These are phyloP conservation scores for Claviceps sp. DNA, from an alignment of 2,329 filamentous ascomycete species.

Conservation along the genomic window DNA sequence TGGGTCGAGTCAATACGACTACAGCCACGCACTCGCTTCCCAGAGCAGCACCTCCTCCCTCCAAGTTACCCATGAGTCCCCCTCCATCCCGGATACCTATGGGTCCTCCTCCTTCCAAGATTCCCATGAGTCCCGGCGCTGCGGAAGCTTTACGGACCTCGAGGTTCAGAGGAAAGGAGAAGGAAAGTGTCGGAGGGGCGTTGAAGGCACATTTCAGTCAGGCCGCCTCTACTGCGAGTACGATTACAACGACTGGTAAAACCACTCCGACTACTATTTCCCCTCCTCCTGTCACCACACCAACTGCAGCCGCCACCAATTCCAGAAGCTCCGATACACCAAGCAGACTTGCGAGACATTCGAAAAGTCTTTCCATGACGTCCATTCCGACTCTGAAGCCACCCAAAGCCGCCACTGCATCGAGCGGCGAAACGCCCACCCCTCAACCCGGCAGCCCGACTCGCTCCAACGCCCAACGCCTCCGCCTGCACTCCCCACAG, in stretches of 20 bases:
- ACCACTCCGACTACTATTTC: not conserved
- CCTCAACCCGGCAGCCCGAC: conserved; percentile 16
- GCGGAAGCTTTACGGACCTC: conserved; percentile 26
- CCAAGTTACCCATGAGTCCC: conserved; percentile 32
- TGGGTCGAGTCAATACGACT: conserved; percentile 36
- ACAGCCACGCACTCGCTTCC: conserved; percentile 28
- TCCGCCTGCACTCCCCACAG: conserved; percentile 57
- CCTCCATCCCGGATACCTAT: conserved; percentile 34
- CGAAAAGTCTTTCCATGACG: conserved; percentile 38
- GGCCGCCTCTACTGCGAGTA: not conserved
- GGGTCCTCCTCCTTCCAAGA: conserved; percentile 22
- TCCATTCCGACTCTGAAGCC: conserved; percentile 41
- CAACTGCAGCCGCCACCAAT: not conserved
- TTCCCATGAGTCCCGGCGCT: conserved; percentile 25
- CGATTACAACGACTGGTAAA: not conserved
- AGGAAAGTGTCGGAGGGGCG: conserved; percentile 22
- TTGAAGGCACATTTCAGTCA: not conserved
- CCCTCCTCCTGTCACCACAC: not conserved
- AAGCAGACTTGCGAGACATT: conserved; percentile 22
- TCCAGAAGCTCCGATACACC: conserved; percentile 12
- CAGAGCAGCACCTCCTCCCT: conserved; percentile 26
- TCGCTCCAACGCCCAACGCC: conserved; percentile 29
- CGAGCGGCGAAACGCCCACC: conserved; percentile 13
- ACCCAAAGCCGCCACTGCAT: conserved; percentile 13
- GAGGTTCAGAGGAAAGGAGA: conserved; percentile 29